Evolutionary conservation across 2,329 filamentous ascomycete genomes (phyloP).

Genomic region (Ceratocystiopsis brevicomis): DNA sequence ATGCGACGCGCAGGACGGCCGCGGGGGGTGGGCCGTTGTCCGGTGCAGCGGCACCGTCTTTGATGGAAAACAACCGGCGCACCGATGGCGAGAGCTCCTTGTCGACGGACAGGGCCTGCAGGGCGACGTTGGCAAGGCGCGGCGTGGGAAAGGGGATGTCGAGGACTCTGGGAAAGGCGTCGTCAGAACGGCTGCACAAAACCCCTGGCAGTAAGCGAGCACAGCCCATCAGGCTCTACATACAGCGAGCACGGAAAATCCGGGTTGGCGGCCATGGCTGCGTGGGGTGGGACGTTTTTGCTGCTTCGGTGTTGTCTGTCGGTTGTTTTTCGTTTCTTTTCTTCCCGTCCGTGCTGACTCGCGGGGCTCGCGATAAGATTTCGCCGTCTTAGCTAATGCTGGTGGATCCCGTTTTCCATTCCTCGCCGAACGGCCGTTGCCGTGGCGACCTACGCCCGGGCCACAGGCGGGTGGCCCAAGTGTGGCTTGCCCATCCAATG

Average conservation of each 20-base stretch:
- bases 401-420: no score
- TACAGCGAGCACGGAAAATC: slow-evolving; percentile 47
- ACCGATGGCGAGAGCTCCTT: slow-evolving; percentile 77
- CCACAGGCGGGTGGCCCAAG: not conserved
- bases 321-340: not conserved
- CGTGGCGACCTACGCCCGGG: slow-evolving; percentile 4
- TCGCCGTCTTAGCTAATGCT: no score
- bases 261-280: slow-evolving; percentile 19
- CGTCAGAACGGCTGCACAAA: not conserved
- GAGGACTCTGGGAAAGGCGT: slow-evolving; percentile 31
- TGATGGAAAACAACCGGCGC: slow-evolving; percentile 42
- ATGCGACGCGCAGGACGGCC: slow-evolving; percentile 49
- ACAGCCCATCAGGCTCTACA: slow-evolving; percentile 15
- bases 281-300: not conserved
- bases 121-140: slow-evolving; percentile 58
- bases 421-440: slow-evolving; percentile 4
- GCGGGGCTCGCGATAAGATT: no score
- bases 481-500: slow-evolving; percentile 4
- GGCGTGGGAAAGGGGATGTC: slow-evolving; percentile 64
- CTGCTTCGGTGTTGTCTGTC: not conserved
- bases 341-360: not conserved
- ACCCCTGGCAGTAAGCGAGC: no score
- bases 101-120: slow-evolving; percentile 64
- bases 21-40: slow-evolving; percentile 9
- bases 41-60: not conserved